Evolutionary conservation across 352 stramenopile genomes (phyloP), one percentile per base, ranked within the genome.

Genomic region (Aphanomyces euteiches): DNA sequence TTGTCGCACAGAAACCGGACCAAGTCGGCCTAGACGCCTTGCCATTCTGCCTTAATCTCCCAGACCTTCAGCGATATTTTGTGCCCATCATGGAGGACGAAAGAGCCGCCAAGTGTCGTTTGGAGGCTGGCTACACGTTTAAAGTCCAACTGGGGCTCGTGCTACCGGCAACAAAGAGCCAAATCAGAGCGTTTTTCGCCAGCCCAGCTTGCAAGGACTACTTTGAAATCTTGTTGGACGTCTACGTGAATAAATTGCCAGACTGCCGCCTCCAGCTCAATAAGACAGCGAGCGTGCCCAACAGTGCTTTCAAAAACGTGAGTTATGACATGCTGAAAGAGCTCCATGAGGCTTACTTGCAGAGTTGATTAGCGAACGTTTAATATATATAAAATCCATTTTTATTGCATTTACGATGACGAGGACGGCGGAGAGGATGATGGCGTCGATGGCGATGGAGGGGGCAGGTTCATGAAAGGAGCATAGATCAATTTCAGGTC

Each of bases 81-180:
- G 17, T n/a, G 43, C 17, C 43, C 17, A 12, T 50, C 10, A n/a
- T n/a, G 10, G 43, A 50, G 10, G 10, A n/a, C 43, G 10, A 12
- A 50, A 50, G 43, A 12, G 0, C 43, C 43, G 43, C 43, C 43
- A 12, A 50, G 43, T 50, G 43, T n/a, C 43, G 17, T 12, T n/a
- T n/a, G 10, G 43, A 12, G 17, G 10, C 43, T 12, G 43, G 43
- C 17, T 50, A n/a, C 10, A 50, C 43, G 10, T 12, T 12, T n/a
- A 50, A 50, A n/a, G 17, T 50, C 43, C 43, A 12, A 12, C 17
- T 50, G 43, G 43, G 10, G 10, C 17, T 50, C 10, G 17, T n/a
- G 10, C 10, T 50, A n/a, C 10, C 43, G 17, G 10, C 72, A 65
- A 0, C 85, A 79, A 73, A 96, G 93, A 0, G 77, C 68, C 57